Evolutionary conservation across 164 flowering plant genomes (phyloP), one percentile per base, ranked within the genome.

Genomic region (Umbellularia californica): DNA sequence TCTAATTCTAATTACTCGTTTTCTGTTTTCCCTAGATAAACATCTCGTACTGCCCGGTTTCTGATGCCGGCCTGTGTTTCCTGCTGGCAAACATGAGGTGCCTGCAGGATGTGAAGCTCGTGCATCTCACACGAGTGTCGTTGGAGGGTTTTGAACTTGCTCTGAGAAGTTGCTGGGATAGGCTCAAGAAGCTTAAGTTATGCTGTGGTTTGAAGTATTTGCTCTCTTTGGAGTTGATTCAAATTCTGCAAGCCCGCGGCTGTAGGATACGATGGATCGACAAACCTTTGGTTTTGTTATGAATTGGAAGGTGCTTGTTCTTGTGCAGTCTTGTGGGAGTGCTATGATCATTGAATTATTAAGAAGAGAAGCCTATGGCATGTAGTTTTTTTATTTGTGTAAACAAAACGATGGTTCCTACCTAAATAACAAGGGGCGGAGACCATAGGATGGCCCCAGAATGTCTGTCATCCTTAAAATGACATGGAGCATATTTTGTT

Each of bases 171-270:
- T 80, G 84, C 51, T 85, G 83, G 74, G 74, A 52, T 12, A 79
- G 85, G 30, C 82, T 92, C n/a, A 89, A 88, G 76, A 92, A 92
- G 90, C 79, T 92, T 35, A 92, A 92, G 77, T 23, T 90, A 77
- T 77, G 70, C 7, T 74, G 78, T 19, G 63, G 84, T 58, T 83
- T 88, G 58, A 83, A 81, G 68, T 72, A 65, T 66, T 77, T 81
- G 75, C 90, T 92, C 51, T 87, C 92, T 25, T 28, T 68, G 0
- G 89, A 90, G 58, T 60, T 89, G 33, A 72, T 89, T 5, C 78
- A 82, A 71, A 78, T 75, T 58, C 84, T 92, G 10, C 79, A 77
- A 19, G 79, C 85, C 27, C 80, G 84, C 23, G 92, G 92, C 28
- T 90, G 94, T 83, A 84, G 65, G 74, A 74, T 90, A 74, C 80